phyloP scores from a whole-genome alignment of 805 yeast genomes.

The Candida parachauliodes region DNA sequence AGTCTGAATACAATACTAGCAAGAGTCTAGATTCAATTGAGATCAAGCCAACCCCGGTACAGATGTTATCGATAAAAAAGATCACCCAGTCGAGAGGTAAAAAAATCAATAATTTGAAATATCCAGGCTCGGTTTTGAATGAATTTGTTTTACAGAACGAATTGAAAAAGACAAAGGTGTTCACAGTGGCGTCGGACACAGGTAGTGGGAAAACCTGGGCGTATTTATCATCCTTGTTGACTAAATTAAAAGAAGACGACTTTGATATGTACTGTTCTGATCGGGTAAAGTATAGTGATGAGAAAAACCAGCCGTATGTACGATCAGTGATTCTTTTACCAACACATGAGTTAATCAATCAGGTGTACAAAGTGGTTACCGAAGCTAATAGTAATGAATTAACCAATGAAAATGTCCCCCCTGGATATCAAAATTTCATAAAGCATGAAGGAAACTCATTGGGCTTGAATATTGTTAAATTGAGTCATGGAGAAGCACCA shows the following conservation, averaged over 20 bases:
- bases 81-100: conserved; percentile 43
- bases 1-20: conserved; percentile 28
- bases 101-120: conserved; percentile 9
- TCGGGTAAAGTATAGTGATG: conserved; percentile 17
- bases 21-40: conserved; percentile 26
- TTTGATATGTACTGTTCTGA: conserved; percentile 18
- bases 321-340: conserved; percentile 81
- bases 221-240: conserved; percentile 72
- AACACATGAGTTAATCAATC: conserved; percentile 83
- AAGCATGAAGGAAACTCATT: conserved; percentile 24
- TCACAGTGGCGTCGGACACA: conserved; percentile 90
- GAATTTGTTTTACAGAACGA: conserved; percentile 29
- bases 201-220: conserved; percentile 98
- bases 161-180: conserved; percentile 46
- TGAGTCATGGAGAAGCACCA: conserved; percentile 62
- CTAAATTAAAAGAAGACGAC: conserved; percentile 62
- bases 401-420: conserved; percentile 17
- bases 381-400: conserved; percentile 23
- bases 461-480: conserved; percentile 47
- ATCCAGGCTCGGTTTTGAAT: conserved; percentile 18
- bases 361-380: conserved; percentile 53
- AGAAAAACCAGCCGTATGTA: conserved; percentile 35
- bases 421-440: conserved; percentile 21
- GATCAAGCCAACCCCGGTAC: conserved; percentile 74
- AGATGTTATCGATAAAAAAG: conserved; percentile 64